phyloP scores from a whole-genome alignment of 805 yeast species.

The Kodamaea jinghongensis region DNA sequence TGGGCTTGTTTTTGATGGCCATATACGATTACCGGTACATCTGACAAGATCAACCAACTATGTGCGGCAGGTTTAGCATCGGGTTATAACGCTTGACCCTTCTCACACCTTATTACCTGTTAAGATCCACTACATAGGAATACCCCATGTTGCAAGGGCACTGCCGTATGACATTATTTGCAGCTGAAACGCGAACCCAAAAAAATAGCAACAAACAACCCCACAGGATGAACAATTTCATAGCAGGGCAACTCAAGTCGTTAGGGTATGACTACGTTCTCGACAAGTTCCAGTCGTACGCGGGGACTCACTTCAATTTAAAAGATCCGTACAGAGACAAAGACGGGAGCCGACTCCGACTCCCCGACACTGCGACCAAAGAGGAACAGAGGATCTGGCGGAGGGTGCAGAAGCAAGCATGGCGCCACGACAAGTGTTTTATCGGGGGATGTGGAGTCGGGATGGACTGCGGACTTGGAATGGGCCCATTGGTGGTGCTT shows the following conservation, averaged over 20 bases:
- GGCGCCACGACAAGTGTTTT: constrained; percentile 83
- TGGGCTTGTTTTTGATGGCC: too few relatives aligned
- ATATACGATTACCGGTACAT: too few relatives aligned
- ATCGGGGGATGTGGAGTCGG: constrained; percentile 69
- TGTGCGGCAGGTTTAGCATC: too few relatives aligned
- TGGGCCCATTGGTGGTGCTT: constrained; percentile 69
- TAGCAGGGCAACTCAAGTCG: neutral
- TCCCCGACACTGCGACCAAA: constrained; percentile 51
- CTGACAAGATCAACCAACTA: too few relatives aligned
- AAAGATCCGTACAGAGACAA: constrained; percentile 64
- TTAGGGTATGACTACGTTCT: constrained; percentile 51
- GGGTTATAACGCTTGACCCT: too few relatives aligned
- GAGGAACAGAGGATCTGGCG: constrained; percentile 71
- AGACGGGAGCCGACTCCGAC: constrained; percentile 58
- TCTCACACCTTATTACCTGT: too few relatives aligned
- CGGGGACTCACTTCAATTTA: constrained; percentile 61
- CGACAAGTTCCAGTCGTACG: constrained; percentile 63
- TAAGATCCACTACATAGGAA: too few relatives aligned
- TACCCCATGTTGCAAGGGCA: too few relatives aligned
- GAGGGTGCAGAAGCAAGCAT: constrained; percentile 69
- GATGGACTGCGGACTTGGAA: constrained; percentile 71
- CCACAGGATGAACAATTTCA: neutral
- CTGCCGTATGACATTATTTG: too few relatives aligned
- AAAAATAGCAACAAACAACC: neutral
- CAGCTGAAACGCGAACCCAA: too few relatives aligned